These are phyloP conservation scores for Jaltomata sinuosa DNA, from an alignment of 257 asterid genomes.

Conservation along the genomic window DNA sequence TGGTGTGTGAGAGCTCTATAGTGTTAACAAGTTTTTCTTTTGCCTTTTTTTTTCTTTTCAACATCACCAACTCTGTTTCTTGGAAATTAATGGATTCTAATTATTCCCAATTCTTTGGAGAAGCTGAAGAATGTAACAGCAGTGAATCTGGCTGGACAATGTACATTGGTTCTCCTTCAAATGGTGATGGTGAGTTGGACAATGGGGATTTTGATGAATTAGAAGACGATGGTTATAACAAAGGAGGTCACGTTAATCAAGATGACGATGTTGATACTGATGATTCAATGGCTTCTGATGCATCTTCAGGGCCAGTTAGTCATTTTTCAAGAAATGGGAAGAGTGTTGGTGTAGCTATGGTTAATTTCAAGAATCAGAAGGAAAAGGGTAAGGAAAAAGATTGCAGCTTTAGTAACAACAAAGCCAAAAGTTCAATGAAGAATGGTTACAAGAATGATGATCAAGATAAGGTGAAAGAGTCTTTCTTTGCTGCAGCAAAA, in stretches of 20 bases:
- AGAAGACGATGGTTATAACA: neutral
- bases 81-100: conserved; percentile 12
- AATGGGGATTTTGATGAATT: neutral
- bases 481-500: neutral
- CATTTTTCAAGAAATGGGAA: neutral
- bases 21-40: neutral
- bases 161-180: conserved; percentile 31
- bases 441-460: neutral
- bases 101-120: conserved; percentile 13
- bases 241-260: neutral
- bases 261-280: neutral
- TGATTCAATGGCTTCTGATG: conserved; percentile 41
- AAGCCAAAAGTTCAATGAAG: neutral
- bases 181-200: neutral
- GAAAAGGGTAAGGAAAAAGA: neutral
- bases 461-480: neutral
- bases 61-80: neutral
- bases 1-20: conserved; percentile 9
- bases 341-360: neutral
- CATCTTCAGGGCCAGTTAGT: conserved; percentile 17
- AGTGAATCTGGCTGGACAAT: conserved; percentile 44
- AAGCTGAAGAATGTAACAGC: conserved; percentile 31
- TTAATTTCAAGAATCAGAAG: neutral
- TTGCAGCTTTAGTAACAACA: neutral
- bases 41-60: neutral